A percentile compares a stretch with the other conserved stretches of the same genome.
Evolutionary conservation across 1,284 basidiomycete species (phyloP).

Genomic region (Trametes pubescens): DNA sequence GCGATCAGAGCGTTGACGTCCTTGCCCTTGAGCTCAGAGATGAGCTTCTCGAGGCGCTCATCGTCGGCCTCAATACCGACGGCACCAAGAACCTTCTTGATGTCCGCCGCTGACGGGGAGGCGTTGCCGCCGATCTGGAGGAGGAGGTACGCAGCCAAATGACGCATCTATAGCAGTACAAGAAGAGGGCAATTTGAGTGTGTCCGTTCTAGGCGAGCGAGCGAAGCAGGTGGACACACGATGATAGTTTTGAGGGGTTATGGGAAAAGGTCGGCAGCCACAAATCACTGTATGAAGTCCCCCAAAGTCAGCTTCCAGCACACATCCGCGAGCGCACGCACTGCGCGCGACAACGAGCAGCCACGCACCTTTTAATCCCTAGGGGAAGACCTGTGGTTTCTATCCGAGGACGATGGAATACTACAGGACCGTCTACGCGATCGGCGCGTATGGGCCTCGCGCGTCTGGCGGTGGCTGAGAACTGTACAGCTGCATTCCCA

Average conservation of each 20-base stretch:
- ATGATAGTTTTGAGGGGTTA: conserved; percentile 49
- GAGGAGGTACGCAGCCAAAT: conserved; percentile 98
- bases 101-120: conserved; percentile 87
- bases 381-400: conserved; percentile 90
- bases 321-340: not conserved
- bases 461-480: conserved; percentile 41
- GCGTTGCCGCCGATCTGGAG: conserved; percentile 95
- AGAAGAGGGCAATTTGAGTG: conserved; percentile 21
- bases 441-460: conserved; percentile 11
- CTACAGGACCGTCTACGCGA: conserved; percentile 19
- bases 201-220: conserved; percentile 3
- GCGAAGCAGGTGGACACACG: conserved; percentile 44
- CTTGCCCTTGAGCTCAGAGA: conserved; percentile 95
- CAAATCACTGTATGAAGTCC: conserved; percentile 72
- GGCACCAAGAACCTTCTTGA: conserved; percentile 88
- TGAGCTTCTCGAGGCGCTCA: conserved; percentile 84
- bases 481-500: conserved; percentile 68
- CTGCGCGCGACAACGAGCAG: conserved; percentile 21
- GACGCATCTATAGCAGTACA: conserved; percentile 77
- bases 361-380: conserved; percentile 82
- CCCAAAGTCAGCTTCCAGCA: not conserved
- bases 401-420: conserved; percentile 64
- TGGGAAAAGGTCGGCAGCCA: conserved; percentile 73
- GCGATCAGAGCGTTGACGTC: conserved; percentile 92
- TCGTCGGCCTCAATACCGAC: conserved; percentile 94